phyloP scores from a whole-genome alignment of 2,329 filamentous ascomycete genomes.

The Exophiala viscosa region DNA sequence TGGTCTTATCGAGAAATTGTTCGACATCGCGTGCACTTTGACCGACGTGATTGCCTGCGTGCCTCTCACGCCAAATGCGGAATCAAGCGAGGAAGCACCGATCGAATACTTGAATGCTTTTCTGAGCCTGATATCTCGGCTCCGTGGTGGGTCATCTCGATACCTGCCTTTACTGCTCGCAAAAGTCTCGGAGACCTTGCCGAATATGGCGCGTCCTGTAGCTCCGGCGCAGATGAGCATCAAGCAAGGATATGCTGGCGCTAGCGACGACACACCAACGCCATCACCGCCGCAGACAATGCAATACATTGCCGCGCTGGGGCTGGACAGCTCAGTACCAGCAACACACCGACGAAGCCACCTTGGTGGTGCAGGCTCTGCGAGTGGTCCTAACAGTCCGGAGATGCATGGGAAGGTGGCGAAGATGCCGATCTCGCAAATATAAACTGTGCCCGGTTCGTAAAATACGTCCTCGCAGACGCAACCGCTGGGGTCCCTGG shows the following conservation, averaged over 20 bases:
- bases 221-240: conserved; percentile 14
- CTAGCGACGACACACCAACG: conserved; percentile 20
- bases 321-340: neutral
- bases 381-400: too few relatives aligned
- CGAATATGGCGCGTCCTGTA: conserved; percentile 31
- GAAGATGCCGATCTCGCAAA: too few relatives aligned
- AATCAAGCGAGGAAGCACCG: conserved; percentile 39
- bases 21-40: conserved; percentile 70
- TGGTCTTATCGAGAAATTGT: conserved; percentile 75
- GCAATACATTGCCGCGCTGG: neutral
- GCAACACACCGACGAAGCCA: too few relatives aligned
- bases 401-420: too few relatives aligned
- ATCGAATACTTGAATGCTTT: conserved; percentile 71
- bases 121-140: conserved; percentile 61
- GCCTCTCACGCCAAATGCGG: conserved; percentile 30
- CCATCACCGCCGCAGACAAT: conserved; percentile 8
- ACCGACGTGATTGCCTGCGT: conserved; percentile 67
- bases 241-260: conserved; percentile 24
- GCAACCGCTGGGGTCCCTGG: too few relatives aligned
- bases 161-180: conserved; percentile 73
- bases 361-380: too few relatives aligned
- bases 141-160: conserved; percentile 71
- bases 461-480: too few relatives aligned
- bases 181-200: conserved; percentile 71
- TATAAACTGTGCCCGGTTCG: too few relatives aligned